phyloP scores from a whole-genome alignment of 176 grass and related monocot species.

The Aegilops speltoides region DNA sequence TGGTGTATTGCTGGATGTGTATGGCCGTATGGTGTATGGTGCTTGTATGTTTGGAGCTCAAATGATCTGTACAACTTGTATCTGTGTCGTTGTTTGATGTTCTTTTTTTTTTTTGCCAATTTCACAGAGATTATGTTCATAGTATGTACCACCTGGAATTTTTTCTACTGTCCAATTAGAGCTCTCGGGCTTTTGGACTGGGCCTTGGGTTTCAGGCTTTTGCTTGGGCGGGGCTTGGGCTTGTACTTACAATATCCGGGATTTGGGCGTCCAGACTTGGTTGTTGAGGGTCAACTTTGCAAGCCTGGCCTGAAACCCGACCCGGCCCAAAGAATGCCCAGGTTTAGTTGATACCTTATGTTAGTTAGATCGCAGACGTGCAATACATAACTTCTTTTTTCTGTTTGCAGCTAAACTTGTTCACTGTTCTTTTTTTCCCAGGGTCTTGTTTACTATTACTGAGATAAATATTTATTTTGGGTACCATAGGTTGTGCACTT shows the following conservation, averaged over 20 bases:
- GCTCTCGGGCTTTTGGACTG: too few relatives aligned
- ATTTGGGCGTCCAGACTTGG: not conserved
- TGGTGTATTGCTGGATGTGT: not conserved
- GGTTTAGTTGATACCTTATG: not conserved
- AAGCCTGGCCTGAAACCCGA: not conserved
- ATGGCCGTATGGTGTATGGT: not conserved
- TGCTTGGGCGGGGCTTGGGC: not conserved
- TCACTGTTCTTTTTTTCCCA: not conserved
- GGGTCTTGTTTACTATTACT: conserved; percentile 7
- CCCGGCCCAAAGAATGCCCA: not conserved
- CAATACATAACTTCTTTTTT: not conserved
- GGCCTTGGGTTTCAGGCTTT: not conserved
- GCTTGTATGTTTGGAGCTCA: not conserved
- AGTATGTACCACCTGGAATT: not conserved
- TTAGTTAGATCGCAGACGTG: conserved; percentile 6
- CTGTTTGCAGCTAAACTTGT: not conserved
- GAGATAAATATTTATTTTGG: conserved; percentile 1
- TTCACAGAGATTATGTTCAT: not conserved
- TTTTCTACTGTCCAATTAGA: too few relatives aligned
- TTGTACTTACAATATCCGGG: not conserved
- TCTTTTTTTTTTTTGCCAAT: not conserved
- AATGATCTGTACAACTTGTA: not conserved
- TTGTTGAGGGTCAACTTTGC: not conserved
- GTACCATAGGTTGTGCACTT: conserved; percentile 87
- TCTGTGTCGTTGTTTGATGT: not conserved